Evolutionary conservation across 768 basidiomycete species (phyloP), one percentile per base, ranked within the genome.

Genomic region (Naematelia aurantialba): DNA sequence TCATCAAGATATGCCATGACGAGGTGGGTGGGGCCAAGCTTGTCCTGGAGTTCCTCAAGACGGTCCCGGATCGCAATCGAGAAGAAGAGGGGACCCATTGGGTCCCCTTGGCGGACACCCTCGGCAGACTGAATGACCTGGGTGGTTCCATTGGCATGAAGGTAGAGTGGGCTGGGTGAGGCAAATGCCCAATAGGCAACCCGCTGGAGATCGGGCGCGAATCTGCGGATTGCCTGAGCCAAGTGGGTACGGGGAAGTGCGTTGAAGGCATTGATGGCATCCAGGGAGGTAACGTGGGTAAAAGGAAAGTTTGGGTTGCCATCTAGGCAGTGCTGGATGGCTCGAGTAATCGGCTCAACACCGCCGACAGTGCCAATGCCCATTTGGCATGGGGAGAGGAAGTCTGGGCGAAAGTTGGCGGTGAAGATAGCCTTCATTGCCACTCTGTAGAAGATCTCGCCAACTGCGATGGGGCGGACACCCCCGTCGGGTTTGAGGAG

Each of bases 191-290:
- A 58, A 3, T 29, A 14, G 24, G 50, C 50, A 29, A 50, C 24
- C 34, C 55, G 53, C 21, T 46, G 45, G 19, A 68, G 45, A 4
- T 19, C 45, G 0, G 58, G 58, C 5, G 67, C 60, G 22, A 57
- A 30, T 24, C 39, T 26, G 14, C 34, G 29, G 19, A 65, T 22
- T 11, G 57, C 34, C 5, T 39, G 44, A 13, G 51, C 57, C 21
- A 61, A 34, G 29, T 27, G 30, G 13, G 34, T 1, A 3, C 59
- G 49, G n/a, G 25, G 17, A 42, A 62, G 19, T 14, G 58, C 46
- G 52, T 66, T 66, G 59, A 66, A 69, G 29, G 68, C 68, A 54
- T 67, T 69, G 17, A 30, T 29, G 31, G 59, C 49, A 52, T 69
- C 68, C 2, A 69, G 55, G 5, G 50, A 45, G 29, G 55, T 45